phyloP scores from a whole-genome alignment of 495 filamentous ascomycete species.

The Xylaria grammica region DNA sequence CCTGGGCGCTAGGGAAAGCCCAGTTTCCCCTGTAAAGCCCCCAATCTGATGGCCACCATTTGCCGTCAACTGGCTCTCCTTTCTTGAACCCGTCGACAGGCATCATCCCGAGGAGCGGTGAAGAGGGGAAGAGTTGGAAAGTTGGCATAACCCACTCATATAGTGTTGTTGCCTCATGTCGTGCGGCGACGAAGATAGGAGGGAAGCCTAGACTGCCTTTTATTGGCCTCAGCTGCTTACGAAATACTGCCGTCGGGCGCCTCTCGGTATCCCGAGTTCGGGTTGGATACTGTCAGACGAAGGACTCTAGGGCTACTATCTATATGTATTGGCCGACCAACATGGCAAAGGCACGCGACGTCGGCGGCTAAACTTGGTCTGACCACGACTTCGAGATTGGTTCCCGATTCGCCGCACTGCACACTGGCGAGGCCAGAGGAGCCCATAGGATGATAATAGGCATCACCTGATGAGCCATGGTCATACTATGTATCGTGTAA shows the following conservation, averaged over 20 bases:
- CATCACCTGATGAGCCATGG: slow-evolving; percentile 8
- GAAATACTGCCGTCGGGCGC: slow-evolving; percentile 1
- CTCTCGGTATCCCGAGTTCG: slow-evolving; percentile 1
- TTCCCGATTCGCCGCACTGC: neutral
- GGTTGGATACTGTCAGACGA: slow-evolving; percentile 2
- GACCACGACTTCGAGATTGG: neutral
- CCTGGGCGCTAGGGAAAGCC: too few species aligned
- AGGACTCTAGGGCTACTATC: slow-evolving; percentile 5
- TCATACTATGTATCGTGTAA: neutral
- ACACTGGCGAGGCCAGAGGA: neutral
- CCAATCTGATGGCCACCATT: slow-evolving; percentile 13
- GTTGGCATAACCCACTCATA: neutral
- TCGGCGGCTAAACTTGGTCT: neutral
- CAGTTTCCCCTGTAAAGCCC: slow-evolving; percentile 6
- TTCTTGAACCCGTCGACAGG: neutral
- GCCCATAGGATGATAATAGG: neutral
- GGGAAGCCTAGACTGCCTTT: neutral
- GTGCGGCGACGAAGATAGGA: neutral
- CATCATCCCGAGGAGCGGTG: slow-evolving; percentile 12
- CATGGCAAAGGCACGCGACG: neutral
- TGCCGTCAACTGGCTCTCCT: neutral
- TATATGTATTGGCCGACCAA: neutral
- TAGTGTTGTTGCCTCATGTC: neutral
- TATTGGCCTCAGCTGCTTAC: slow-evolving; percentile 14
- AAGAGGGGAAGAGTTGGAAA: neutral